Base-by-base conservation (phyloP, 1,139 yeast species). In the Zygotorulaspora mrakii region DNA sequence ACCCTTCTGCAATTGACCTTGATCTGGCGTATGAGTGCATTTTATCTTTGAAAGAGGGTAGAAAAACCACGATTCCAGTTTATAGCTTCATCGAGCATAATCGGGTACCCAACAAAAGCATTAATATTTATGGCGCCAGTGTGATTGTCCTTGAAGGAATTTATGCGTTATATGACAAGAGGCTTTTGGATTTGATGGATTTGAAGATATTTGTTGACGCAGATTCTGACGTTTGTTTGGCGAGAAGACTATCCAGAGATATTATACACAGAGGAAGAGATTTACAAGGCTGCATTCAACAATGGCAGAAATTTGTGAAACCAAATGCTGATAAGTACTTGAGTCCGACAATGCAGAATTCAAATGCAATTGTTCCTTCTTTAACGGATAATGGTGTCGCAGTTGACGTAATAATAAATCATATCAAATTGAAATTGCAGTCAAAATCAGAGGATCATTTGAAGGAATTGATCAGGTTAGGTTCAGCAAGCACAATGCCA, bases 111-210 rank as follows among this genome's bases (percentile, higher is more conserved):
- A 76, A 71, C 33, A 79, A 82, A 57, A 72, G 73, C 25, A 69
- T 81, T 34, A 79, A 89, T 2, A 76, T 91, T n/a, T 89, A 88
- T 58, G 98, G 97, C 3, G 96, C 97, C 22, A 88, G 88, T 58
- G 95, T 91, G 13, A 83, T 91, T 46, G 82, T 91, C 10, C 69
- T 91, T 28, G 98, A 91, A 61, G 98, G 98, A 0, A 80, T 91
- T 10, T 87, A 84, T 61, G 89, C 96, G 0, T 65, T 91, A 36
- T 79, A 82, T 51, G 89, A 84, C 56, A 70, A 73, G 37, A 71
- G 91, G 34, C 65, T 91, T 8, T 64, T 83, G 39, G 82, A 75
- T 12, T 61, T 88, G 54, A 83, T 89, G 82, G 95, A 91, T 57
- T 70, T 88, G 48, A 89, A 85, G 61, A 77, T 89, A 13, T 91